Conservation (phyloP, 2,329 filamentous ascomycete species). For the Arthroderma sp. region DNA sequence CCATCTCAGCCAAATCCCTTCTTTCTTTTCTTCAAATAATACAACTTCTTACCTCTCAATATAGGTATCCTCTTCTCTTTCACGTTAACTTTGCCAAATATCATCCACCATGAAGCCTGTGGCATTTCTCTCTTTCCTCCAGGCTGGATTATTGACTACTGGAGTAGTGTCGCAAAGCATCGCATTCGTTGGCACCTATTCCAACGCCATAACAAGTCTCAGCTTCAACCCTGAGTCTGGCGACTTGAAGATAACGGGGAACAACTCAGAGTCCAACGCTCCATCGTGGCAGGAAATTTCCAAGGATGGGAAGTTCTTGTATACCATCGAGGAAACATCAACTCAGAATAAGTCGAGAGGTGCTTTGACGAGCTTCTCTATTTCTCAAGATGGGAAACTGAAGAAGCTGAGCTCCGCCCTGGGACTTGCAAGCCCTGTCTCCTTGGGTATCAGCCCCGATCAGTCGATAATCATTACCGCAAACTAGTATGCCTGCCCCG, state of each 20-base stretch:
- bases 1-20: not conserved
- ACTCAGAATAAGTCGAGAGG: constrained; percentile 4
- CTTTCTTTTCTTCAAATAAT: not conserved
- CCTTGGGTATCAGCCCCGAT: constrained; percentile 8
- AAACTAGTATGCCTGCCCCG: constrained; percentile 10
- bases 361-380: constrained; percentile 12
- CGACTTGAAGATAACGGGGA: constrained; percentile 5
- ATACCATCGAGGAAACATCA: constrained; percentile 10
- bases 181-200: constrained; percentile 10
- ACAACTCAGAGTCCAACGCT: constrained; percentile 5
- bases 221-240: constrained; percentile 9
- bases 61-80: not conserved
- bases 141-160: not conserved
- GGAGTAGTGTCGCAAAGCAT: not conserved
- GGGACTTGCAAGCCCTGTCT: constrained; percentile 7
- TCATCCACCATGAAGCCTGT: constrained; percentile 7
- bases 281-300: constrained; percentile 12
- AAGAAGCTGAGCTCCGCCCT: constrained; percentile 7
- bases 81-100: not conserved
- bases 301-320: constrained; percentile 9
- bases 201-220: constrained; percentile 7
- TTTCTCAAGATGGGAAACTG: constrained; percentile 8
- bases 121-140: constrained; percentile 5
- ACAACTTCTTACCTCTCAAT: not conserved
- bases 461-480: constrained; percentile 11